These are phyloP conservation scores for Ophiorrhiza pumila DNA, from an alignment of 257 asterid species.

Conservation along the genomic window DNA sequence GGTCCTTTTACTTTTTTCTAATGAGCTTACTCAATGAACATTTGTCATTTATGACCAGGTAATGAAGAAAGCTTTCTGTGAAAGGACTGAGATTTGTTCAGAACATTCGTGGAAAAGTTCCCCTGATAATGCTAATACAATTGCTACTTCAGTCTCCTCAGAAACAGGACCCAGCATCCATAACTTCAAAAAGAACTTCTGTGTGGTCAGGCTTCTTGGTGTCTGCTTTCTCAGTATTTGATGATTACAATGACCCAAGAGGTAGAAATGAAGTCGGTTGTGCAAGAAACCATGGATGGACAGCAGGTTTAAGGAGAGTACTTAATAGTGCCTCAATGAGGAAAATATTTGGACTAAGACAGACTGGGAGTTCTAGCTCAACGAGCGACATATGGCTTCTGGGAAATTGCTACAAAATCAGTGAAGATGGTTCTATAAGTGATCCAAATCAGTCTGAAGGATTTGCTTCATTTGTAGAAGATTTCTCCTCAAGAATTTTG, in stretches of 20 bases:
- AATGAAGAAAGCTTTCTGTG: constrained; percentile 30
- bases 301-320: constrained; percentile 63
- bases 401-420: constrained; percentile 72
- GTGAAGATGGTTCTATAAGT: constrained; percentile 49
- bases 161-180: constrained; percentile 39
- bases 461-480: constrained; percentile 79
- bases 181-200: constrained; percentile 20
- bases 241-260: constrained; percentile 24
- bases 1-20: neutral
- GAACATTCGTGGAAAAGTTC: constrained; percentile 14
- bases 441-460: constrained; percentile 89
- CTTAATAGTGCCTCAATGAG: constrained; percentile 83
- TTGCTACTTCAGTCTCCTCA: constrained; percentile 22
- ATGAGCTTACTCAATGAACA: neutral
- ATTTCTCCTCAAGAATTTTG: constrained; percentile 82
- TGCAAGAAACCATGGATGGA: constrained; percentile 51
- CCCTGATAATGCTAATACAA: constrained; percentile 10
- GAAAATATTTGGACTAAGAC: constrained; percentile 64
- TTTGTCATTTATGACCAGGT: constrained; percentile 21
- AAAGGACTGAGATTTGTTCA: constrained; percentile 13
- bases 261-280: constrained; percentile 17
- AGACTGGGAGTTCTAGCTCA: constrained; percentile 47
- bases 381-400: constrained; percentile 85
- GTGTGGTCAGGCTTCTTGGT: constrained; percentile 36
- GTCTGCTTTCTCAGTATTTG: constrained; percentile 35